Conservation (phyloP, 2,329 filamentous ascomycete genomes). For the Clarireedia monteithiana region DNA sequence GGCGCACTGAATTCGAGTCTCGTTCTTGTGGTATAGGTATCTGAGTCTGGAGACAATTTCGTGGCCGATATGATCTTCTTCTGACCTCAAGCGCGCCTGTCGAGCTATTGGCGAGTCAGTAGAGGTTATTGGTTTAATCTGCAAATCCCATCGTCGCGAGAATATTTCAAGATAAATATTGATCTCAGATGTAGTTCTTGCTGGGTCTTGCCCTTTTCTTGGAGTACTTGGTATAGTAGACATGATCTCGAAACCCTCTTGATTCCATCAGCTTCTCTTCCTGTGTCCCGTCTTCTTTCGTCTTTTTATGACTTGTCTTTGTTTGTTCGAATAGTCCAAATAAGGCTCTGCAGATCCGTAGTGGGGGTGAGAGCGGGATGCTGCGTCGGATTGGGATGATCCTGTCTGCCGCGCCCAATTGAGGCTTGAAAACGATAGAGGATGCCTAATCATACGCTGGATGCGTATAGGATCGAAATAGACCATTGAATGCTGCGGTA, state of each 20-base stretch:
- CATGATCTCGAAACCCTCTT: not conserved
- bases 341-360: not conserved
- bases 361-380: not conserved
- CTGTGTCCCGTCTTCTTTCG: not conserved
- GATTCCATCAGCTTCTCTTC: not conserved
- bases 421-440: not conserved
- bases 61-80: not conserved
- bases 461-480: too few relatives aligned
- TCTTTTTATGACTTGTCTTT: not conserved
- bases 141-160: not conserved
- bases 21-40: not conserved
- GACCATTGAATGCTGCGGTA: too few relatives aligned
- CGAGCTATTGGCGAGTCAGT: not conserved
- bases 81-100: not conserved
- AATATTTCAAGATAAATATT: not conserved
- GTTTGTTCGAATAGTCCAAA: not conserved
- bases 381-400: not conserved
- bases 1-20: not conserved
- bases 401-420: not conserved
- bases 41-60: not conserved
- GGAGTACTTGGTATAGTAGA: not conserved
- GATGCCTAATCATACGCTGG: not conserved
- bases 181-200: not conserved
- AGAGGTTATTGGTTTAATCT: not conserved
- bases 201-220: not conserved